These are phyloP conservation scores for Colletotrichum filicis DNA, from an alignment of 2,329 filamentous ascomycete genomes.

Conservation along the genomic window DNA sequence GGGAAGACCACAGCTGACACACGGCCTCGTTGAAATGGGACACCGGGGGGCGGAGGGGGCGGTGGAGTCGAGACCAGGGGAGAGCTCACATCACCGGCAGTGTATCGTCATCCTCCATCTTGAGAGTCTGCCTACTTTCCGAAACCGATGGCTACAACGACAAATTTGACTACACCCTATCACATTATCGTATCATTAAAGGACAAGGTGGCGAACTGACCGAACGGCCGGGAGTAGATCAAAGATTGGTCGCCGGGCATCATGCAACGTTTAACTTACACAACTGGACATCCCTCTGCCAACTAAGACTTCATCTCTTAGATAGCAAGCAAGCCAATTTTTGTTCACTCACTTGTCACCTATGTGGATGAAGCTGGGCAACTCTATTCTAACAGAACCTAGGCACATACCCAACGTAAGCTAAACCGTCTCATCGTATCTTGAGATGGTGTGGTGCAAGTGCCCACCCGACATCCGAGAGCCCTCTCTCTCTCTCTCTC, in stretches of 20 bases:
- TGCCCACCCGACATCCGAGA: not conserved
- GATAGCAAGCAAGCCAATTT: not conserved
- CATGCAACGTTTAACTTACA: not conserved
- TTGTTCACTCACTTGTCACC: not conserved
- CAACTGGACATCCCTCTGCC: too few relatives aligned
- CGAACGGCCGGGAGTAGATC: not conserved
- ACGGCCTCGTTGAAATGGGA: not conserved
- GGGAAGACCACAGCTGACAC: not conserved
- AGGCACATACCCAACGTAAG: not conserved
- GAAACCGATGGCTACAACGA: not conserved
- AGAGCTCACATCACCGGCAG: not conserved
- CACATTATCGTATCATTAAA: not conserved
- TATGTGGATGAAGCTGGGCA: not conserved
- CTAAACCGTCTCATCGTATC: not conserved
- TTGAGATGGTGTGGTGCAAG: slow-evolving; percentile 7
- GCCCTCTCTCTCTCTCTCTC: not conserved
- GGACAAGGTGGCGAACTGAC: not conserved
- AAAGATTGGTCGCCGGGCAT: not conserved
- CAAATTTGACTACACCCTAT: not conserved
- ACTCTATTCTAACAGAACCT: not conserved
- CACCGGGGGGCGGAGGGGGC: not conserved
- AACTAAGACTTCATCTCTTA: not conserved
- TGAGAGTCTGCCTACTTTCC: not conserved
- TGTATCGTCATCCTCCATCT: not conserved
- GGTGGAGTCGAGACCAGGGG: not conserved